Base-by-base conservation (phyloP, 352 stramenopile genomes). In the Pseudoperonospora humuli region DNA sequence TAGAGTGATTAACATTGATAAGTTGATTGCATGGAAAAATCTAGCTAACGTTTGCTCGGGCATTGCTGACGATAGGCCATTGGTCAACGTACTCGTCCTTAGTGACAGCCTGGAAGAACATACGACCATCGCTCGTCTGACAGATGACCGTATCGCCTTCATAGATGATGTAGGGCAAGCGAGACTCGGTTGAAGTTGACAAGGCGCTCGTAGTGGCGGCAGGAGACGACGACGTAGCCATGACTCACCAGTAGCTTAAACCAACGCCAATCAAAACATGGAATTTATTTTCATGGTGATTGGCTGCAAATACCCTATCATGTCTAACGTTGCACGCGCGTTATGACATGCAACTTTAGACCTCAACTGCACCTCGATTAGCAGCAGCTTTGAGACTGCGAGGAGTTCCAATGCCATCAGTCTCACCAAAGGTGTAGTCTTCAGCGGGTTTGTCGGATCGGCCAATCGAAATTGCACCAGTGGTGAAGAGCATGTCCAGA, bases 81-180 rank as follows among this genome's bases (percentile, higher is more conserved):
- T 24, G 21, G 32, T 40, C n/a, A 21, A 47, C 74, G 36, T 43
- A 87, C 77, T 82, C 71, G 59, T 84, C 73, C 50, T 71, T 75
- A 18, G 68, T 70, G 54, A 86, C 62, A 37, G 66, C 54, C 55
- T 89, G 75, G 57, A 93, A 93, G 65, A 93, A 93, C 60, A 89
- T 78, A 24, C 80, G 73, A 7, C 74, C 77, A 23, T 93, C 80
- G 44, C 77, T 90, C 7, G 77, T 90, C 56, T 93, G 69, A 50
- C 80, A 93, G 53, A 93, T 87, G 14, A 93, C 77, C 1, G 80
- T 90, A 58, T 93, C 80, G 45, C 77, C 77, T 35, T 90, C 80
- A 61, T 87, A 83, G 46, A 93, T 93, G 47, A 86, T 58, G 42
- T 89, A 86, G 25, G 69, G 59, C 40, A 71, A 39, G 41, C 73